phyloP scores from a whole-genome alignment of 2,329 filamentous ascomycete species.

The Dichotomopilus funicola region DNA sequence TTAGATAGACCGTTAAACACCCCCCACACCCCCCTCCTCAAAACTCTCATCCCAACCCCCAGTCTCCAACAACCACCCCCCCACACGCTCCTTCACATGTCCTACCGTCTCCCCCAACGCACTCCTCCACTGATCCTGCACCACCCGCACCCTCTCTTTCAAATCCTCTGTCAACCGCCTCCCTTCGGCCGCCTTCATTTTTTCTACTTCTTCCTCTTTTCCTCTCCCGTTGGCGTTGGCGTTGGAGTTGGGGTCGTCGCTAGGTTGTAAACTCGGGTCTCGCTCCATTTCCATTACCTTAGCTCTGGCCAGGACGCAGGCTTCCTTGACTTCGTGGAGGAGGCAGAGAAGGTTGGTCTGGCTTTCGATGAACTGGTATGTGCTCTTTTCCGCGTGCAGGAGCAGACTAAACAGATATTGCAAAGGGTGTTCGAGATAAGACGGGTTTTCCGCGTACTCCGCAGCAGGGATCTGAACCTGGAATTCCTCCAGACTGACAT shows the following conservation, averaged over 20 bases:
- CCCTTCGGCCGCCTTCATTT: conserved; percentile 61
- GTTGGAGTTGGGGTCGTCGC: too few species aligned
- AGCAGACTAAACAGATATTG: conserved; percentile 87
- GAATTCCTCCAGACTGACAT: conserved; percentile 49
- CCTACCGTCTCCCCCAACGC: conserved; percentile 74
- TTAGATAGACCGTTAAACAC: too few species aligned
- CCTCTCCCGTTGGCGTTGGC: too few species aligned
- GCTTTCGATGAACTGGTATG: conserved; percentile 93
- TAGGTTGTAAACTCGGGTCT: conserved; percentile 23
- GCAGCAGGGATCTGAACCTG: conserved; percentile 67
- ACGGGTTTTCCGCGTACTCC: conserved; percentile 81
- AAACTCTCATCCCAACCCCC: conserved; percentile 85
- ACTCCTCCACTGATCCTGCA: conserved; percentile 86
- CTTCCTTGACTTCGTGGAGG: conserved; percentile 82
- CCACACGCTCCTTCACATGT: conserved; percentile 66
- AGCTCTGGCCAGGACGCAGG: conserved; percentile 62
- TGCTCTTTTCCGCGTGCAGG: conserved; percentile 82
- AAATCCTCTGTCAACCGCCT: conserved; percentile 70
- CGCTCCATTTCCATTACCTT: conserved; percentile 56
- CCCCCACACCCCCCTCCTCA: conserved; percentile 50
- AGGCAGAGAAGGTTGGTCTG: conserved; percentile 88
- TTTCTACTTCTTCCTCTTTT: conserved; percentile 40
- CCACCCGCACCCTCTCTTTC: conserved; percentile 85
- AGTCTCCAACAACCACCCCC: conserved; percentile 63
- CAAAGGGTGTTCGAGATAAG: conserved; percentile 71